A percentile compares a stretch with the other conserved stretches of the same genome.
phyloP scores from a whole-genome alignment of 2,329 filamentous ascomycete species.

The Sporothrix humicola region DNA sequence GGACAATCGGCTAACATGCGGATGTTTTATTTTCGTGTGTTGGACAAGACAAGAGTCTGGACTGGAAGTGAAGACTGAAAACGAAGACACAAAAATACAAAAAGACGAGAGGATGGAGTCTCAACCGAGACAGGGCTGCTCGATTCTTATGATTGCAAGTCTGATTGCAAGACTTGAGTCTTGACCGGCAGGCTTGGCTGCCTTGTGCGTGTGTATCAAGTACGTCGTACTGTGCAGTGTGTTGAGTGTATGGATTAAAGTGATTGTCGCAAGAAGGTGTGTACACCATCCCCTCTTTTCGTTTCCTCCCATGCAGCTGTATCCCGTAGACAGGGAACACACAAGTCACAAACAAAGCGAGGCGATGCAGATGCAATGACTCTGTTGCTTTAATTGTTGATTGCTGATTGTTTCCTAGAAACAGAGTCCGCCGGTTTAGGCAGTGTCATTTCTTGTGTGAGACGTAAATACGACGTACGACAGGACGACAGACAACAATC shows the following conservation, averaged over 20 bases:
- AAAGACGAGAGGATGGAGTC: background rate
- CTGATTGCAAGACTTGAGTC: background rate
- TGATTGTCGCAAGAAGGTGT: background rate
- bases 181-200: constrained; percentile 13
- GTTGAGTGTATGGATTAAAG: background rate
- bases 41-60: background rate
- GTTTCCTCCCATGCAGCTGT: background rate
- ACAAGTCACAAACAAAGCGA: constrained; percentile 15
- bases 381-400: background rate
- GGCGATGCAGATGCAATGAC: background rate
- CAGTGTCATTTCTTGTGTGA: background rate
- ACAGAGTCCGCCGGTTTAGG: background rate
- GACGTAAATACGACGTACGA: background rate
- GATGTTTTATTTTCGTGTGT: background rate
- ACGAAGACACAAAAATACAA: too few relatives aligned
- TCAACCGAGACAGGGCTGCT: background rate
- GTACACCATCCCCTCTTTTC: background rate
- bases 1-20: background rate
- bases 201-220: background rate
- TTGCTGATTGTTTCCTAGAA: background rate
- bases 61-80: too few relatives aligned
- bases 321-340: background rate
- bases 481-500: background rate
- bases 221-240: too few relatives aligned
- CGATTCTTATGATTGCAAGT: background rate